Conservation (phyloP, 1,284 basidiomycete genomes). For the Golubevia sp. region DNA sequence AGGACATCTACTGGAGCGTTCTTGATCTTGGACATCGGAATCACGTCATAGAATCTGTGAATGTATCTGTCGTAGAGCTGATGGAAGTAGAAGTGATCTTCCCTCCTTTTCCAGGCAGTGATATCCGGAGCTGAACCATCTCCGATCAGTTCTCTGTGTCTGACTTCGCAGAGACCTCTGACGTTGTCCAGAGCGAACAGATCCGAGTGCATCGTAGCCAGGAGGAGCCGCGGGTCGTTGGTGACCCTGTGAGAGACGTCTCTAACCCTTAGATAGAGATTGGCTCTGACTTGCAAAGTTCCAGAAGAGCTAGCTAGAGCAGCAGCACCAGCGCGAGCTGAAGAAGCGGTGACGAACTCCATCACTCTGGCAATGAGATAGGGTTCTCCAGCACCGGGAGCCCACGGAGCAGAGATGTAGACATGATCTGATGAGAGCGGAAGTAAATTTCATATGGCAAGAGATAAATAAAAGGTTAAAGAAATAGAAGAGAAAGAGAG, state of each 20-base stretch:
- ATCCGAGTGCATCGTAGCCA: conserved; percentile 93
- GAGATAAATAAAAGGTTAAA: neutral
- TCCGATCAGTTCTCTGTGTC: conserved; percentile 87
- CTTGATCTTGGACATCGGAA: conserved; percentile 80
- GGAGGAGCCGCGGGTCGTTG: conserved; percentile 83
- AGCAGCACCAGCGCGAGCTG: conserved; percentile 69
- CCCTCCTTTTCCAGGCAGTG: conserved; percentile 89
- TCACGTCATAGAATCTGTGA: conserved; percentile 96
- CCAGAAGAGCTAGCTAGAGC: conserved; percentile 66
- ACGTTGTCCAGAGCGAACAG: conserved; percentile 89
- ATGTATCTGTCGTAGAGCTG: conserved; percentile 95
- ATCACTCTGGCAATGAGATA: conserved; percentile 94
- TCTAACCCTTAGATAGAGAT: conserved; percentile 89
- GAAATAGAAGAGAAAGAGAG: conserved; percentile 1
- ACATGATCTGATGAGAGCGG: conserved; percentile 76
- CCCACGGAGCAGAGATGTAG: conserved; percentile 89
- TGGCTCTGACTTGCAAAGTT: conserved; percentile 72
- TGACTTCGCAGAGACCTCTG: conserved; percentile 86
- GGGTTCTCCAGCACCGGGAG: conserved; percentile 79
- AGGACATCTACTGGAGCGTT: conserved; percentile 68
- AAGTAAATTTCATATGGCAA: neutral
- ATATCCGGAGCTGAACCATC: conserved; percentile 69
- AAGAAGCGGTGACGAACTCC: conserved; percentile 85
- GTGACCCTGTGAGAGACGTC: conserved; percentile 83
- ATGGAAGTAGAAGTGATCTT: conserved; percentile 93